Evolutionary conservation across 108 stramenopile genomes (phyloP).

Genomic region (Conticribra guillardii): DNA sequence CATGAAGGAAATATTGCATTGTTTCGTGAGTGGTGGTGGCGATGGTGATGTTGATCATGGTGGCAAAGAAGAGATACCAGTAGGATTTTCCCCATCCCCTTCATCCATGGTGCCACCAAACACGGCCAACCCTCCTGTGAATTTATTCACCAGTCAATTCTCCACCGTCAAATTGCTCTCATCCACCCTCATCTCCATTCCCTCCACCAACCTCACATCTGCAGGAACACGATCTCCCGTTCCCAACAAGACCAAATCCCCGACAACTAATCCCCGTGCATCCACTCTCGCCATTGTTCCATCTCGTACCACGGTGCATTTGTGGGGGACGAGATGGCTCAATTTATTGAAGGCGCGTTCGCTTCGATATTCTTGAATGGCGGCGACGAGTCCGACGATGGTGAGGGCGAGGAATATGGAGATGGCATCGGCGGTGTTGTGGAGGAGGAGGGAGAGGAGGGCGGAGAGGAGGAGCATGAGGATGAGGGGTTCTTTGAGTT

Average conservation of each 20-base stretch:
- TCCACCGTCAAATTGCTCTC: conserved; percentile 94
- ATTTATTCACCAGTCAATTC: conserved; percentile 83
- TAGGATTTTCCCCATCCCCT: background rate
- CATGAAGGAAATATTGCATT: conserved; percentile 92
- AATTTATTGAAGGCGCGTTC: conserved; percentile 92
- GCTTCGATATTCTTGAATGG: conserved; percentile 93
- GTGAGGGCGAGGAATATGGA: conserved; percentile 90
- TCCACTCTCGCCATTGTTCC: conserved; percentile 75
- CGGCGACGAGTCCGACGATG: conserved; percentile 93
- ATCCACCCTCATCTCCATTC: conserved; percentile 79
- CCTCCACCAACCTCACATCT: conserved; percentile 89
- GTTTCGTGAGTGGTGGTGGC: conserved; percentile 76
- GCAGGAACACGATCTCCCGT: conserved; percentile 96
- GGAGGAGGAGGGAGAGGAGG: conserved; percentile 75
- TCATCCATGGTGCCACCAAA: too few species aligned
- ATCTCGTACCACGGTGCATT: conserved; percentile 85
- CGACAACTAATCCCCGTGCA: conserved; percentile 91
- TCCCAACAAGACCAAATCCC: conserved; percentile 90
- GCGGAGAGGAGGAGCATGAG: conserved; percentile 91
- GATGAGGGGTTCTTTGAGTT: conserved; percentile 95
- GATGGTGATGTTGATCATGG: too few species aligned
- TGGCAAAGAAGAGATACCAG: too few species aligned
- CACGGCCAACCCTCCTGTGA: conserved; percentile 37
- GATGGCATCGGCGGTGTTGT: conserved; percentile 91
- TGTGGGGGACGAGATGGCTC: conserved; percentile 84